Evolutionary conservation across 306 rosid species (phyloP), one percentile per base, ranked within the genome.

Genomic region (Macrotyloma uniflorum): DNA sequence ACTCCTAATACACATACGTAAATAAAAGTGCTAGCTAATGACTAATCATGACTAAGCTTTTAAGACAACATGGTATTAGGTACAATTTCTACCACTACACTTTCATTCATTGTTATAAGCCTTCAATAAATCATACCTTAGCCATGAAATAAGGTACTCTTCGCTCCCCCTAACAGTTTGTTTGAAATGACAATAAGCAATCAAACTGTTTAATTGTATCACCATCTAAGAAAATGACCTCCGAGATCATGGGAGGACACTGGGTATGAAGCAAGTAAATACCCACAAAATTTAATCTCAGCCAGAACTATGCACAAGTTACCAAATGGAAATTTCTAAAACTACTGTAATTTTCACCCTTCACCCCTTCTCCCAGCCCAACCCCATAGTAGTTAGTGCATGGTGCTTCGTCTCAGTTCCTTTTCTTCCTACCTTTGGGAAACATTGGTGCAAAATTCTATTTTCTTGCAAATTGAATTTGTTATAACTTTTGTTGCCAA

Each of bases 381-480:
- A 58, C 38, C 19, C 54, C 67, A 55, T 20, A 13, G 51, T 54
- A 9, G 40, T 63, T 54, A 9, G 40, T 63, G 38, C 50, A 36
- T n/a, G 13, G 43, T 45, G 61, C 76, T 70, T 42, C 82, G 71
- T 28, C 40, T 77, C 36, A 30, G 61, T 18, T 57, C 47, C 26
- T 3, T 53, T 28, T 63, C n/a, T 15, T 14, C 20, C 36, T 54
- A 38, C 14, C 67, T 20, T 68, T 11, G n/a, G 20, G 13, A 74
- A 46, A 40, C 28, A 67, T 36, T 28, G 14, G 8, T 47, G 61
- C 40, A 67, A 74, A 74, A 38, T 50, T 58, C 78, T 63, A 50
- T 50, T 42, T n/a, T 72, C 78, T 49, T 13, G 38, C 20, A 22
- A 18, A 73, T 53, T 64, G 75, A 74, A 70, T 58, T 46, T 32